phyloP scores from a whole-genome alignment of 768 basidiomycete genomes.

The Coprinellus aureogranulatus region DNA sequence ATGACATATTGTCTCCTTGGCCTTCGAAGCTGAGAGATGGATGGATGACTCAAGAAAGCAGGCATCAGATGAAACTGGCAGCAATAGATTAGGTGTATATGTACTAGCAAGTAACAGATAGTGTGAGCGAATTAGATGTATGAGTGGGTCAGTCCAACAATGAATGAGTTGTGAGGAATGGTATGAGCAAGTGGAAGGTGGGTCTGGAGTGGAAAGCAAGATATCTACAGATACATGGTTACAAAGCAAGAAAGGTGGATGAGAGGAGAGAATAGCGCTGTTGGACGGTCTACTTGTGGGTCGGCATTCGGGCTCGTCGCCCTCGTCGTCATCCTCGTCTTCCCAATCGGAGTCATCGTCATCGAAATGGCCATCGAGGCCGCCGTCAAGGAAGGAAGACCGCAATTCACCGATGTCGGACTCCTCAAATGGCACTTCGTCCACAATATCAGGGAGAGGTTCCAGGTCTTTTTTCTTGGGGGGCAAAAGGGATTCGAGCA shows the following conservation, averaged over 20 bases:
- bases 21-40: too few relatives aligned
- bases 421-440: constrained; percentile 46
- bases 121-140: too few relatives aligned
- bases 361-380: constrained; percentile 67
- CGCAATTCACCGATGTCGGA: constrained; percentile 59
- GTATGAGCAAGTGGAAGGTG: too few relatives aligned
- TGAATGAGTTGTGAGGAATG: too few relatives aligned
- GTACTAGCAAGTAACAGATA: too few relatives aligned
- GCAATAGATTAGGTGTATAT: too few relatives aligned
- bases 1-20: background rate
- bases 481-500: constrained; percentile 64
- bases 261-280: background rate
- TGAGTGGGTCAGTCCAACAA: too few relatives aligned
- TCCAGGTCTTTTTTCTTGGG: constrained; percentile 74
- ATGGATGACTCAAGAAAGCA: too few relatives aligned
- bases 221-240: background rate
- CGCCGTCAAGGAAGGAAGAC: constrained; percentile 76
- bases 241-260: background rate
- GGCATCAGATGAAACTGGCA: too few relatives aligned
- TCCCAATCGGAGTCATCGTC: constrained; percentile 62
- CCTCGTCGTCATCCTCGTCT: constrained; percentile 62
- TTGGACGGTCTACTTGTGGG: constrained; percentile 44
- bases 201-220: too few relatives aligned
- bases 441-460: constrained; percentile 68
- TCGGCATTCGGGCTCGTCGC: constrained; percentile 56